phyloP scores from a whole-genome alignment of 2,329 filamentous ascomycete genomes.

The Capronia epimyces region DNA sequence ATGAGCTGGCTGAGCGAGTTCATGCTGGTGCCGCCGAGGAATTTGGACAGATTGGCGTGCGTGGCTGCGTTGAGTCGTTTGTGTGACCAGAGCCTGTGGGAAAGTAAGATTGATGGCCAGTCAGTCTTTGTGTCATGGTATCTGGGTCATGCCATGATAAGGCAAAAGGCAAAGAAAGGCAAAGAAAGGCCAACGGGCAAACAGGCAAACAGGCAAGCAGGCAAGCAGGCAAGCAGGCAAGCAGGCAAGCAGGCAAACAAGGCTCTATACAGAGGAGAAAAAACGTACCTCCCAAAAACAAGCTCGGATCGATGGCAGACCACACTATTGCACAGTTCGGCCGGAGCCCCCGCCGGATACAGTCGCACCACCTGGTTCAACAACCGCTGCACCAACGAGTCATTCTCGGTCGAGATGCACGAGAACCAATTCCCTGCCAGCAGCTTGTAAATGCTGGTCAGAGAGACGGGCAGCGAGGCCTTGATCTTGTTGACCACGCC shows the following conservation, averaged over 20 bases:
- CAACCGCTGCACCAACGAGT: constrained; percentile 3
- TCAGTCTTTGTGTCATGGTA: not conserved
- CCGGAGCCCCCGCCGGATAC: constrained; percentile 1
- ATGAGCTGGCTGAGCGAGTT: constrained; percentile 32
- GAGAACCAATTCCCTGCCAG: constrained; percentile 9
- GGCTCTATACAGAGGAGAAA: too few relatives aligned
- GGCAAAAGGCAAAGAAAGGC: not conserved
- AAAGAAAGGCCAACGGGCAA: not conserved
- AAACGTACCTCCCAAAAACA: constrained; percentile 4
- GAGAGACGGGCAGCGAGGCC: not conserved
- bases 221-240: not conserved
- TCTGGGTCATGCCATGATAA: not conserved
- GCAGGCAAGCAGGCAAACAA: not conserved
- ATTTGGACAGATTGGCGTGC: constrained; percentile 6
- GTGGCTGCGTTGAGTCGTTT: constrained; percentile 4
- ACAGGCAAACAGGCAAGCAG: not conserved
- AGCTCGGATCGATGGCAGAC: constrained; percentile 9
- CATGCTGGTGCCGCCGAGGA: constrained; percentile 30
- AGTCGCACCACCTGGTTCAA: constrained; percentile 6
- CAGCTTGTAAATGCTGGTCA: constrained; percentile 7
- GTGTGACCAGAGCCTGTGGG: constrained; percentile 8
- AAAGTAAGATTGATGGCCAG: not conserved
- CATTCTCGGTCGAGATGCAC: constrained; percentile 3
- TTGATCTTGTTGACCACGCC: constrained; percentile 7
- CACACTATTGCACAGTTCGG: constrained; percentile 5